Base-by-base conservation (phyloP, 202 grass and related monocot genomes). In the Digitaria exilis region DNA sequence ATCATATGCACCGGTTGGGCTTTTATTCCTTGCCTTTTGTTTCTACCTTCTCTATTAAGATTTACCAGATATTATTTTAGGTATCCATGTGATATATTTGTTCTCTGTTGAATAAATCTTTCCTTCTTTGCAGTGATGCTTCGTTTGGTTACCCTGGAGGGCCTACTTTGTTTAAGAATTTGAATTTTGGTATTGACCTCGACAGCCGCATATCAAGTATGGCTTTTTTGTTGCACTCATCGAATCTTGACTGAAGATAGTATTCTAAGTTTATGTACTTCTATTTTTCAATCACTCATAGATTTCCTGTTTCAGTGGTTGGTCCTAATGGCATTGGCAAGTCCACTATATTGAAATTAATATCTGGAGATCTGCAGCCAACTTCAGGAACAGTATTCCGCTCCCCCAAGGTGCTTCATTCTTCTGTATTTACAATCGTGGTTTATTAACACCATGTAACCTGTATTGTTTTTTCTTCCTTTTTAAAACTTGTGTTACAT, bases 131-230 rank as follows among this genome's bases (percentile, higher is more conserved):
- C 74, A 98, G 95, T 71, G 95, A 98, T 58, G 95, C 92, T 15
- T 98, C 95, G 3, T 98, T 98, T 88, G 95, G 95, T 88, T 95
- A 98, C 83, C 92, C 95, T 81, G 95, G 95, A 80, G 92, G 95
- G 50, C 92, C 95, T 77, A 58, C 80, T 69, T 90, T 98, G 76
- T 98, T 98, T 88, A 98, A 87, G 86, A 98, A 98, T 86, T 88
- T 98, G 89, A 98, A 95, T 91, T 98, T 98, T 64, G 95, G 95
- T 42, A 98, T 98, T 66, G 92, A 98, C 77, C 92, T 98, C 1
- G 95, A 98, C 75, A 95, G 95, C 51, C 92, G 95, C 52, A 94
- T 98, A 91, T 80, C 95, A 88, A 98, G 95, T 98, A 98, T 79
- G 92, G 12, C 57, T 77, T 69, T 50, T 56, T 48, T 66, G 4